Base-by-base conservation (phyloP, 306 rosid genomes). In the Lathyrus oleraceus region DNA sequence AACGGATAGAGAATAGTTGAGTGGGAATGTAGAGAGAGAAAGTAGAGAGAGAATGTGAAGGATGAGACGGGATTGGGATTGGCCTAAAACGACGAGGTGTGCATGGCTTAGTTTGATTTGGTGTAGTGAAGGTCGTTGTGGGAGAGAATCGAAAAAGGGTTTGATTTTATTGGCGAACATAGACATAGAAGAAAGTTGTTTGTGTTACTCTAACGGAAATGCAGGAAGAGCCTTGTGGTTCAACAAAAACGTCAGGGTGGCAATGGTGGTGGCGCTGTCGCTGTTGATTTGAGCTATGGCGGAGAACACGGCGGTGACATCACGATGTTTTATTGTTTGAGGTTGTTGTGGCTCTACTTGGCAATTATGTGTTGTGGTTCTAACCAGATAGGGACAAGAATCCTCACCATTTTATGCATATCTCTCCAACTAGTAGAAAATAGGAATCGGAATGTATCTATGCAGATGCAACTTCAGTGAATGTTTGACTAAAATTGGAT, bases 91-190 rank as follows among this genome's bases (percentile, higher is more conserved):
- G 66, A 89, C 13, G 71, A 70, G 15, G 15, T 40, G 77, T 36
- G 85, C 93, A 62, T 89, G 93, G 68, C 87, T 75, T 85, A 84
- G 89, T 67, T 85, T 84, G 78, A 82, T 82, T 82, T 82, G 93
- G 23, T 1, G 21, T 40, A 86, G 60, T 10, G 85, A 77, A 39
- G 84, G 85, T n/a, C 30, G 61, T 10, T 48, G 61, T 32, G 87
- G 86, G 44, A 83, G 84, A 38, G 71, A 71, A 13, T 36, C 2
- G 3, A 53, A 53, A 11, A 53, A 4, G 15, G 60, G 32, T 53
- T 53, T 53, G 60, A 10, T 10, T 53, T 53, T 53, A n/a, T 4
- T 5, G 35, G 35, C 0, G 2, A 53, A 53, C n/a, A 21, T 11
- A 21, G 30, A 53, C n/a, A 53, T 21, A 10, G n/a, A 12, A 21